These are phyloP conservation scores for Gorgonomyces haynaldii DNA, from an alignment of 192 early-diverging fungal species.

Conservation along the genomic window DNA sequence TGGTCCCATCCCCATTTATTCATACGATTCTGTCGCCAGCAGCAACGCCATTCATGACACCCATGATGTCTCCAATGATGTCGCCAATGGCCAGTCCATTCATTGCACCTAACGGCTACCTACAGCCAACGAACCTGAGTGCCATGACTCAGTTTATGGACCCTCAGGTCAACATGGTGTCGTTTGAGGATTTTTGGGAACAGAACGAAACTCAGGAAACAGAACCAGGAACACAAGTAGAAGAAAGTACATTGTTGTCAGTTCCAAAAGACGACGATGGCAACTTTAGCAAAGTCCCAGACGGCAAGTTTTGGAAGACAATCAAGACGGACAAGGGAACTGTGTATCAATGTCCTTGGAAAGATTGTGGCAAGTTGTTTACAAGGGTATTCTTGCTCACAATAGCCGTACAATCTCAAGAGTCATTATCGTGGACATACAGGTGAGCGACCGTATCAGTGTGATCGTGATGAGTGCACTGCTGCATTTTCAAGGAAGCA, in stretches of 20 bases:
- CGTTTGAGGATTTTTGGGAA: too few relatives aligned
- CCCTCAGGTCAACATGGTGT: too few relatives aligned
- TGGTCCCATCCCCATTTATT: constrained; percentile 8
- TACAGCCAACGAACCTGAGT: too few relatives aligned
- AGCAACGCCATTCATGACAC: neutral
- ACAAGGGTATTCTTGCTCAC: constrained; percentile 21
- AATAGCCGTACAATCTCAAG: constrained; percentile 62
- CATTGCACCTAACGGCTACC: too few relatives aligned
- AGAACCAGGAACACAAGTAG: too few relatives aligned
- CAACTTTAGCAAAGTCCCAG: too few relatives aligned
- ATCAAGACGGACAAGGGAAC: constrained; percentile 16
- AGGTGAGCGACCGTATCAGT: constrained; percentile 51
- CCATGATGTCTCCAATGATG: neutral
- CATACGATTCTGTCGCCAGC: constrained; percentile 2
- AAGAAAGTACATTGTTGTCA: too few relatives aligned
- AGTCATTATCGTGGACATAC: constrained; percentile 57
- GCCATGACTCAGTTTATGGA: too few relatives aligned
- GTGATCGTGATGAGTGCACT: constrained; percentile 46
- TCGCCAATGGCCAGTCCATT: neutral
- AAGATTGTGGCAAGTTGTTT: constrained; percentile 26
- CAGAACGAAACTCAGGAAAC: too few relatives aligned
- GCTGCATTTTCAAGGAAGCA: constrained; percentile 78
- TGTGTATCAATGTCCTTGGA: constrained; percentile 31
- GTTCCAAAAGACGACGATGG: too few relatives aligned
- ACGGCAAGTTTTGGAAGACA: constrained; percentile 9